These are phyloP conservation scores for Cryptosporidium meleagridis DNA, from an alignment of 169 alveolate genomes.

Conservation along the genomic window DNA sequence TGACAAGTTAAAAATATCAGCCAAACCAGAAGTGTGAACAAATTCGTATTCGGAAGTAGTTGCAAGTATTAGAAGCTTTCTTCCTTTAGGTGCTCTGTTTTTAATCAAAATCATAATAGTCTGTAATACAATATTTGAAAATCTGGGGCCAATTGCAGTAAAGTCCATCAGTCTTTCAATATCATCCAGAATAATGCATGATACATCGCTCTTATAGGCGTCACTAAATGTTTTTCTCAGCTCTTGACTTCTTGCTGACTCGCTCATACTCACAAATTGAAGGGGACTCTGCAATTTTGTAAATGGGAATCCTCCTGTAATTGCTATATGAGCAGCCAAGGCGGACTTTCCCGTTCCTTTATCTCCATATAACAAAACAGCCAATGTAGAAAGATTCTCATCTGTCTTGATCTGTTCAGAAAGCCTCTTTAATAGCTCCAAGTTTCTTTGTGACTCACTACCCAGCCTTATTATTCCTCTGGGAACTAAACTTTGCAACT, in stretches of 20 bases:
- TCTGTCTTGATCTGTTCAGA: constrained; percentile 63
- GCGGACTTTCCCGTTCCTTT: constrained; percentile 98
- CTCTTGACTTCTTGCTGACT: constrained; percentile 86
- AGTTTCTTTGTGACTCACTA: constrained; percentile 1
- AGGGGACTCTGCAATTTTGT: constrained; percentile 96
- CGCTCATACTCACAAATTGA: constrained; percentile 91
- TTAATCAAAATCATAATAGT: constrained; percentile 94
- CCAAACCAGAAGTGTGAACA: constrained; percentile 77
- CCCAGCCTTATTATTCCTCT: constrained; percentile 76
- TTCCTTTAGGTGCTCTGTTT: constrained; percentile 94
- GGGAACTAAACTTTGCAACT: constrained; percentile 79
- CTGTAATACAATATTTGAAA: constrained; percentile 95
- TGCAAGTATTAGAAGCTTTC: constrained; percentile 94
- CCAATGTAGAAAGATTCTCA: constrained; percentile 80
- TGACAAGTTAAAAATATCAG: constrained; percentile 53
- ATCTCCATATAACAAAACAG: constrained; percentile 94
- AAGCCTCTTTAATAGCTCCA: constrained; percentile 52
- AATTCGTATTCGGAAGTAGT: constrained; percentile 94
- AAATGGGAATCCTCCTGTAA: constrained; percentile 94
- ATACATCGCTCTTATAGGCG: constrained; percentile 95
- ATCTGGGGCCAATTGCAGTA: constrained; percentile 97
- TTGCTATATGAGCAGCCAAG: constrained; percentile 95
- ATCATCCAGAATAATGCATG: constrained; percentile 94
- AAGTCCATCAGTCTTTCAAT: constrained; percentile 97
- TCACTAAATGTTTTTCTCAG: constrained; percentile 96